Base-by-base conservation (phyloP, 257 asterid genomes). In the Solanum tacnaense region DNA sequence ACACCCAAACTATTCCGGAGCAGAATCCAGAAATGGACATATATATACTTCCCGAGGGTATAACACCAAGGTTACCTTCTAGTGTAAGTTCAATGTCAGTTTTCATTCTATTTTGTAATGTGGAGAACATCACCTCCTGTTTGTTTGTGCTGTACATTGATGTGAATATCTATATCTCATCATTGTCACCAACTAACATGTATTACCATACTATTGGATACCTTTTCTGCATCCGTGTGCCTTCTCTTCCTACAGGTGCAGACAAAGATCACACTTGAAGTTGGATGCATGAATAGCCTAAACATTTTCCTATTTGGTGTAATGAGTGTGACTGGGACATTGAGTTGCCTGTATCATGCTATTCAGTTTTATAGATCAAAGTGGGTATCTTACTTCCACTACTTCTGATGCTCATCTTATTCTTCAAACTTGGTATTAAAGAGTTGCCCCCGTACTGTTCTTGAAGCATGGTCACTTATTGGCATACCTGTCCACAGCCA, bases 1-100 rank as follows among this genome's bases (percentile, higher is more conserved):
- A 93, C 71, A 94, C 98, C n/a, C 98, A 96, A 87, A 91, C 98
- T 72, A 83, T 95, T 86, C 96, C 94, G 3, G 73, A 84, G 29
- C 92, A 90, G 89, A 89, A 85, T 91, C 87, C 93, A 9, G 91
- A 91, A 52, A 88, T 56, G 73, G 90, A 93, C 87, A 87, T 95
- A 35, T 91, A 92, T 92, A 72, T 96, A 87, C 95, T 93, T 91
- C 94, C 94, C n/a, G 95, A 89, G 67, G 89, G 58, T 36, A 93
- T 89, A 83, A 58, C 92, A 79, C 76, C 79, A 29, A 84, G 49
- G 39, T 90, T 86, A 86, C 93, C 88, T 35, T 20, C 89, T 89
- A 90, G 88, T 87, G 99, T 94, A 93, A 91, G 98, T 87, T 82
- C 70, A 29, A 56, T 18, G 68, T 2, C n/a, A 29, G 79, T 91